Conservation (phyloP, 805 yeast species). For the Wickerhamomyces silvicola region DNA sequence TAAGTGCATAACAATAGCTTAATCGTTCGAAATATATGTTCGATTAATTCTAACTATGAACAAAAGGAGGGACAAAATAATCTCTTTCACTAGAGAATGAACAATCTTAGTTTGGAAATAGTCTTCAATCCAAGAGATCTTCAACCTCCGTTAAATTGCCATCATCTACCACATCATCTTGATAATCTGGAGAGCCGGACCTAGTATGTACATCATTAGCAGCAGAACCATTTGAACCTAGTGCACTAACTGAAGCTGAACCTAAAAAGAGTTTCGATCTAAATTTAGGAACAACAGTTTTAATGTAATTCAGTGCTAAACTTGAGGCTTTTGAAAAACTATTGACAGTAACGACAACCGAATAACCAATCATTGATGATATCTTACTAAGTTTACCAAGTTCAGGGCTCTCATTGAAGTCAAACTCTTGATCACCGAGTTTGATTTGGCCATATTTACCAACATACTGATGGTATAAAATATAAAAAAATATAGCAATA, state of each 20-base stretch:
- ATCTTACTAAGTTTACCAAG: too few species aligned
- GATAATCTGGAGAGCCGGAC: conserved; percentile 9
- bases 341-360: conserved; percentile 25
- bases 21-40: too few species aligned
- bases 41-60: too few species aligned
- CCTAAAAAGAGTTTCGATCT: conserved; percentile 11
- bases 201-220: conserved; percentile 19
- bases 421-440: conserved; percentile 70
- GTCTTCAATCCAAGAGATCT: too few species aligned
- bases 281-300: too few species aligned
- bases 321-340: conserved; percentile 15
- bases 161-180: conserved; percentile 22
- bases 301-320: too few species aligned
- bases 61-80: too few species aligned
- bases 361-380: conserved; percentile 25
- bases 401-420: conserved; percentile 60
- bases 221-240: conserved; percentile 6
- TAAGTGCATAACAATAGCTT: too few species aligned
- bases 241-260: conserved; percentile 11
- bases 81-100: too few species aligned
- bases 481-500: conserved; percentile 52
- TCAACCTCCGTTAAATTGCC: conserved; percentile 25
- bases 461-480: conserved; percentile 76
- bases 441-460: conserved; percentile 82
- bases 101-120: too few species aligned